Evolutionary conservation across 257 asterid genomes (phyloP).

Genomic region (Anisodus acutangulus): DNA sequence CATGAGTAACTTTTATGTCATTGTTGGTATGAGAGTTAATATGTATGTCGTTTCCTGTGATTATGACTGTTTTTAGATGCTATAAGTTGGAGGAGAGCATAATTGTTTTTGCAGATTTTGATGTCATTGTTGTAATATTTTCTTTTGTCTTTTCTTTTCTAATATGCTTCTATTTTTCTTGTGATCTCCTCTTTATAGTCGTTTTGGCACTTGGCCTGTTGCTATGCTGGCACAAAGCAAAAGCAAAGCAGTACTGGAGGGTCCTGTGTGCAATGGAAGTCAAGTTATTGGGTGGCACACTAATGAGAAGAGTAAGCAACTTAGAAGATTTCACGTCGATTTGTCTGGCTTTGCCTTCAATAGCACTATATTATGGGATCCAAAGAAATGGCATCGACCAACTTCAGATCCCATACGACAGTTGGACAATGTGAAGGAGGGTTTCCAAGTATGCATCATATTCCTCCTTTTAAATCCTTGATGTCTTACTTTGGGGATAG

Average conservation of each 20-base stretch:
- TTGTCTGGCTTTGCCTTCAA: conserved; percentile 99
- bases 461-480: not conserved
- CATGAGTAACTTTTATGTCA: not conserved
- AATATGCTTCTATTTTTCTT: conserved; percentile 27
- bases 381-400: conserved; percentile 78
- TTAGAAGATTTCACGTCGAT: conserved; percentile 91
- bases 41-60: not conserved
- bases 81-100: not conserved
- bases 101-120: not conserved
- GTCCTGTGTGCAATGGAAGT: conserved; percentile 93
- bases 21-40: not conserved
- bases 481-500: conserved; percentile 28
- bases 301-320: conserved; percentile 85
- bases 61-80: not conserved
- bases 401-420: conserved; percentile 75
- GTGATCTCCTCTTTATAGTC: conserved; percentile 50
- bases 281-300: conserved; percentile 97
- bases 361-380: conserved; percentile 93
- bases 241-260: conserved; percentile 80
- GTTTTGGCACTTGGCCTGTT: conserved; percentile 99
- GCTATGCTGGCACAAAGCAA: conserved; percentile 88
- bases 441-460: conserved; percentile 70
- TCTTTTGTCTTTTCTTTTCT: conserved; percentile 4
- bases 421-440: conserved; percentile 86
- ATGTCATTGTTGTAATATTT: not conserved